phyloP scores from a whole-genome alignment of 2,329 filamentous ascomycete species.

The Hirsutella thompsonii region DNA sequence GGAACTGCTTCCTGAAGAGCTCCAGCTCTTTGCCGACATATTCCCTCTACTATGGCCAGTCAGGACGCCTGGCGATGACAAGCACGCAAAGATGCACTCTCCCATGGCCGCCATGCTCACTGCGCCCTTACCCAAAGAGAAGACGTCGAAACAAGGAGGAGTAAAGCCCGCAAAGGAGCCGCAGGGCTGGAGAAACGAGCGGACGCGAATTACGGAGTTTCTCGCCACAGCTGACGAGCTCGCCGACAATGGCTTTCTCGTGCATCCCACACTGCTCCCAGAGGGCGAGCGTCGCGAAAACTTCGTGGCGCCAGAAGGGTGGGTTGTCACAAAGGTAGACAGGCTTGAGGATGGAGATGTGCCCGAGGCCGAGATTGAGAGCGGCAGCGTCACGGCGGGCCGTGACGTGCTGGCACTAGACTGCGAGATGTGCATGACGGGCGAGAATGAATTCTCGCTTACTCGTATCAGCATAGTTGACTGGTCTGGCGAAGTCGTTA shows the following conservation, averaged over 20 bases:
- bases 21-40: constrained; percentile 63
- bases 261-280: constrained; percentile 67
- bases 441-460: constrained; percentile 65
- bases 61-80: constrained; percentile 75
- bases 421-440: constrained; percentile 95
- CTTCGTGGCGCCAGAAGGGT: constrained; percentile 51
- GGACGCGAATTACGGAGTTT: constrained; percentile 73
- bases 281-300: constrained; percentile 42
- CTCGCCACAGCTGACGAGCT: constrained; percentile 62
- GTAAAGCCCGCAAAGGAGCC: constrained; percentile 50
- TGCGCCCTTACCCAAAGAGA: constrained; percentile 57
- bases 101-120: constrained; percentile 76
- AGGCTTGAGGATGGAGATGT: constrained; percentile 53
- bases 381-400: constrained; percentile 74
- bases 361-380: constrained; percentile 57
- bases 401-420: constrained; percentile 72
- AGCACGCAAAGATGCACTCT: constrained; percentile 69
- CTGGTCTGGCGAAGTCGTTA: constrained; percentile 70
- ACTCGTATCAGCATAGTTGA: constrained; percentile 77
- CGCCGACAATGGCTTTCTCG: constrained; percentile 66
- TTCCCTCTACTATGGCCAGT: constrained; percentile 87
- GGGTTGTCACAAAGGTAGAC: constrained; percentile 67
- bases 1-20: constrained; percentile 35
- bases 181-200: constrained; percentile 57
- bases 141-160: constrained; percentile 38